Base-by-base conservation (phyloP, 1,139 yeast species). In the Yamadazyma aaseri region DNA sequence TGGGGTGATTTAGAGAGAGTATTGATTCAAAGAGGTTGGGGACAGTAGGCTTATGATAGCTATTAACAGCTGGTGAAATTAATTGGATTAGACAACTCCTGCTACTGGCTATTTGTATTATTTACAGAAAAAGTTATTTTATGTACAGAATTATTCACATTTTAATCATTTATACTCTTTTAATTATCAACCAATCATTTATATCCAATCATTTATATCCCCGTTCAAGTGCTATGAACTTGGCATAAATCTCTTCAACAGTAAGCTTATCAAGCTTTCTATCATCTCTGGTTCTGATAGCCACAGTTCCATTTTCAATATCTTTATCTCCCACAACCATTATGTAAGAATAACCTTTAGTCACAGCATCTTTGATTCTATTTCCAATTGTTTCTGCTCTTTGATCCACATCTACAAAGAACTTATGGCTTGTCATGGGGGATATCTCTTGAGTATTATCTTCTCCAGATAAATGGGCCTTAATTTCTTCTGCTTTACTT, bases 241-340 rank as follows among this genome's bases (percentile, higher is more conserved):
- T 61, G 7, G 61, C 42, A 44, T 71, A 67, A 9, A 79, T 70
- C 36, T 79, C 79, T 4, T 69, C 69, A 3, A 65, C 52, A 1
- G 66, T 58, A 46, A 79, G 42, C 35, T 60, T 65, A 29, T 60
- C 58, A 9, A 81, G 61, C 40, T 67, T 71, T 41, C 81, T 68
- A 42, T 67, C 70, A 28, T 71, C 79, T 29, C 89, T 66, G 13
- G 79, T 60, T 51, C 97, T 73, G 5, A 92, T 47, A 2, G 95
- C 81, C 17, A 82, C 68, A 1, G 76, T 76, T 0, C 76, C 74
- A 28, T 63, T 62, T 35, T 73, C 77, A 6, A 84, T 64, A 54
- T 92, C 99, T 48, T 79, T 78, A 50, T 89, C 97, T 18, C 99
- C 99, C 31, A 92, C 73, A 64, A 89, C 75, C 20, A 90, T 64